phyloP scores from a whole-genome alignment of 495 filamentous ascomycete species.

The Xylaria flabelliformis region DNA sequence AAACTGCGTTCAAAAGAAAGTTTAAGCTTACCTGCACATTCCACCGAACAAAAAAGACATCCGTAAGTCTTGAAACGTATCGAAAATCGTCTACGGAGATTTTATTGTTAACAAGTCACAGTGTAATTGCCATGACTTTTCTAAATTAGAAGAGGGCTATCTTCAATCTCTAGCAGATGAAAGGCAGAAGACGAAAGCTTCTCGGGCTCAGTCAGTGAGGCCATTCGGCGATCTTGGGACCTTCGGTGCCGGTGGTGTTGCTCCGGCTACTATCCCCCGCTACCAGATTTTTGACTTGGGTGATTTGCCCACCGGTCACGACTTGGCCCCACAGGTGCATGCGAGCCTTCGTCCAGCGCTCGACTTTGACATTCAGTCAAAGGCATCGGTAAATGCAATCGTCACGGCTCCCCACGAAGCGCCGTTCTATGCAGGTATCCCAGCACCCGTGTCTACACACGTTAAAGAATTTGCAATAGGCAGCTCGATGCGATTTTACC shows the following conservation, averaged over 20 bases:
- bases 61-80: slow-evolving; percentile 27
- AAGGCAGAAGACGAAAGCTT: not conserved
- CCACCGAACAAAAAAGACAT: slow-evolving; percentile 37
- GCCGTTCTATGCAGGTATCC: slow-evolving; percentile 13
- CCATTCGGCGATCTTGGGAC: slow-evolving; percentile 29
- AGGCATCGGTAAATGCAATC: slow-evolving; percentile 13
- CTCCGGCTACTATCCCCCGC: slow-evolving; percentile 25
- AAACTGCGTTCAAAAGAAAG: slow-evolving; percentile 39
- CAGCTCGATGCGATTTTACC: slow-evolving; percentile 28
- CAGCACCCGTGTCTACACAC: not conserved
- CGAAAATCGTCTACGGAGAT: not conserved
- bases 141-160: slow-evolving; percentile 34
- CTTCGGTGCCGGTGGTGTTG: slow-evolving; percentile 36
- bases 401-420: slow-evolving; percentile 22
- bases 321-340: not conserved
- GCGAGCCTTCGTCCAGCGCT: not conserved
- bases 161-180: not conserved
- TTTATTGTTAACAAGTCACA: slow-evolving; percentile 13
- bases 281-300: slow-evolving; percentile 24
- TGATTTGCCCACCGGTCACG: not conserved
- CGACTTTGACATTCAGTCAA: slow-evolving; percentile 18
- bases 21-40: slow-evolving; percentile 37
- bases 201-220: slow-evolving; percentile 18
- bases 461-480: slow-evolving; percentile 32
- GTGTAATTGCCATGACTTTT: slow-evolving; percentile 42